Conservation (phyloP, 148 eudicot species). For the Persicaria maculosa region DNA sequence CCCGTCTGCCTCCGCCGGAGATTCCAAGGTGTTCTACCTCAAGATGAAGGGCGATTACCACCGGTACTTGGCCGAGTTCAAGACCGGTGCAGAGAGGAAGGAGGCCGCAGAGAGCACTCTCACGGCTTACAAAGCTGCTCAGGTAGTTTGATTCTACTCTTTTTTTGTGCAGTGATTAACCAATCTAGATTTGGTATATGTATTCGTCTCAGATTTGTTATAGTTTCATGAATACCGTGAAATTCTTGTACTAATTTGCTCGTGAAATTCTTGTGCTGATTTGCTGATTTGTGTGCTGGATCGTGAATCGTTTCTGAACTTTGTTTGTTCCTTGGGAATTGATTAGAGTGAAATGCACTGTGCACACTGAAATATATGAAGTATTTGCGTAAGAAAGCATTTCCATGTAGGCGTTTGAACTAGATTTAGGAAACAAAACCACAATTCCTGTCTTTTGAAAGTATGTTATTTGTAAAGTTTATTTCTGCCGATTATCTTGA, state of each 20-base stretch:
- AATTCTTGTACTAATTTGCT: too few species aligned
- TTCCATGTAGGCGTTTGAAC: not conserved
- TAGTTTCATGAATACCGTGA: not conserved
- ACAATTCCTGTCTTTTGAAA: not conserved
- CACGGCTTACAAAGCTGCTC: slow-evolving; percentile 47
- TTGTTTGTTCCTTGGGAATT: not conserved
- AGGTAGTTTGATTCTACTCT: slow-evolving; percentile 23
- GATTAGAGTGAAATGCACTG: not conserved
- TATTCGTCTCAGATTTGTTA: not conserved
- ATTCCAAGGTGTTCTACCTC: slow-evolving; percentile 47
- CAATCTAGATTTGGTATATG: not conserved
- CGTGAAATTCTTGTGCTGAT: not conserved
- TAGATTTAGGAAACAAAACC: not conserved
- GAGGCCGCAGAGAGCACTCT: slow-evolving; percentile 51
- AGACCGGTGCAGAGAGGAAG: slow-evolving; percentile 38
- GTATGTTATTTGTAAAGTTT: not conserved
- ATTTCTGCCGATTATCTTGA: not conserved
- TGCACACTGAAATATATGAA: not conserved
- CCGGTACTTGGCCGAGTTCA: slow-evolving; percentile 49
- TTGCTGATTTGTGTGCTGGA: not conserved
- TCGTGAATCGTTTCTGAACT: not conserved
- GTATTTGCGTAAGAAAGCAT: not conserved
- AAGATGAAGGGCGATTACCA: slow-evolving; percentile 66
- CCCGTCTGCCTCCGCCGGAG: slow-evolving; percentile 31
- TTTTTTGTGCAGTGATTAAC: not conserved